Base-by-base conservation (phyloP, 441 rosid genomes). In the Rhodomyrtus psidioides region DNA sequence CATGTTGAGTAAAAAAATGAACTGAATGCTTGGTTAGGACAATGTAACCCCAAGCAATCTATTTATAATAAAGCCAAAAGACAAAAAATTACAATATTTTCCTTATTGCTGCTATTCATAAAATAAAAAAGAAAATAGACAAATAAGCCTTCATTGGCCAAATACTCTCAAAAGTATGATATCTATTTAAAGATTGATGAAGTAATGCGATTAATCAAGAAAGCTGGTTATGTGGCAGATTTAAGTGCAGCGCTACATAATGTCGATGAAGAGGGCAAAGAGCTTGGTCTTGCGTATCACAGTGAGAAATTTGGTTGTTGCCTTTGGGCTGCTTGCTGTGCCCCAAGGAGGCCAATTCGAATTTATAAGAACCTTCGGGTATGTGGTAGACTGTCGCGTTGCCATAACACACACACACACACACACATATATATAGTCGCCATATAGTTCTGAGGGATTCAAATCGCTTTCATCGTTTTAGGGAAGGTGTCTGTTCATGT, bases 391-490 rank as follows among this genome's bases (percentile, higher is more conserved):
- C 86, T 96, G 98, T 84, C 99, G 94, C 79, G 84, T 84, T 83
- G 96, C 95, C 53, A 92, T n/a, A n/a, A n/a, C n/a, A n/a, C n/a
- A n/a, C n/a, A n/a, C n/a, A n/a, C n/a, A n/a, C n/a, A n/a, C n/a
- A n/a, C n/a, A n/a, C n/a, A n/a, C n/a, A n/a, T n/a, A n/a, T n/a
- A n/a, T n/a, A n/a, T n/a, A n/a, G n/a, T 56, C 92, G 97, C 30
- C 94, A 92, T 89, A 92, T 95, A 70, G 89, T 94, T 85, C 89
- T 96, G 88, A 91, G 98, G 89, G 98, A 95, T 89, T 94, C 98
- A 17, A 95, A 96, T 84, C 93, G 96, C 60, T 96, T 95, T 91
- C 99, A 96, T 90, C 99, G 94, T 87, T 96, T 95, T 88, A 91
- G 76, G 87, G 91, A 90, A 86, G 98, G 98, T 88, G 92, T 84